These are phyloP conservation scores for Pestalotiopsis sp. DNA, from an alignment of 2,329 filamentous ascomycete genomes.

Conservation along the genomic window DNA sequence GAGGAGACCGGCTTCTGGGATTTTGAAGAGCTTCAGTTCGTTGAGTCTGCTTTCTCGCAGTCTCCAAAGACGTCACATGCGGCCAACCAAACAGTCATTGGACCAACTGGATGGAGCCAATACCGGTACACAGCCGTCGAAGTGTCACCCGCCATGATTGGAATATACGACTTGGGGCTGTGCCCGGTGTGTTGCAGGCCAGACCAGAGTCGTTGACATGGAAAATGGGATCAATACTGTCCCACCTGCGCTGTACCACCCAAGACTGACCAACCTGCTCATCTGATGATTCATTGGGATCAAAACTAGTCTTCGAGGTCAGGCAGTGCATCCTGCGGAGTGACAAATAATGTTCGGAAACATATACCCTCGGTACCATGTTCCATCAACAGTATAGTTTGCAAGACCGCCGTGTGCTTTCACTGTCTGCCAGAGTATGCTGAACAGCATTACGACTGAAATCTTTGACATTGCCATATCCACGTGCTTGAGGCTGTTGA, in stretches of 20 bases:
- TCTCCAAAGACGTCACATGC: constrained; percentile 24
- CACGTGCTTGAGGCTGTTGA: not conserved
- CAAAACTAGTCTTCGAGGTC: constrained; percentile 26
- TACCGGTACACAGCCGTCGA: constrained; percentile 41
- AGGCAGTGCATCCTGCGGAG: not conserved
- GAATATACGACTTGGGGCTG: constrained; percentile 36
- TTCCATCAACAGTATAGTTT: constrained; percentile 41
- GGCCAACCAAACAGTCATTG: constrained; percentile 40
- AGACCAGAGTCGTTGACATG: constrained; percentile 30
- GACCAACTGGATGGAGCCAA: constrained; percentile 41
- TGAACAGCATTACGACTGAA: not conserved
- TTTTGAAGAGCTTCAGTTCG: constrained; percentile 37
- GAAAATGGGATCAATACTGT: constrained; percentile 39
- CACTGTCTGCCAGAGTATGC: not conserved
- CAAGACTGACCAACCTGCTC: constrained; percentile 36
- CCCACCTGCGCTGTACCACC: constrained; percentile 39
- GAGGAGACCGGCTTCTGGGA: constrained; percentile 38
- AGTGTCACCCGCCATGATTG: constrained; percentile 34
- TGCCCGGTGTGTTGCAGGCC: constrained; percentile 38
- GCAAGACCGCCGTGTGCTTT: constrained; percentile 37
- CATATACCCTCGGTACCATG: constrained; percentile 39
- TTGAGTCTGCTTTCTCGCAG: constrained; percentile 31
- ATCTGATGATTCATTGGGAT: constrained; percentile 29
- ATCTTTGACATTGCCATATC: not conserved
- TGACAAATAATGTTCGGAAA: not conserved